phyloP scores from a whole-genome alignment of 768 basidiomycete species.

The Leccinum subtestaceum region DNA sequence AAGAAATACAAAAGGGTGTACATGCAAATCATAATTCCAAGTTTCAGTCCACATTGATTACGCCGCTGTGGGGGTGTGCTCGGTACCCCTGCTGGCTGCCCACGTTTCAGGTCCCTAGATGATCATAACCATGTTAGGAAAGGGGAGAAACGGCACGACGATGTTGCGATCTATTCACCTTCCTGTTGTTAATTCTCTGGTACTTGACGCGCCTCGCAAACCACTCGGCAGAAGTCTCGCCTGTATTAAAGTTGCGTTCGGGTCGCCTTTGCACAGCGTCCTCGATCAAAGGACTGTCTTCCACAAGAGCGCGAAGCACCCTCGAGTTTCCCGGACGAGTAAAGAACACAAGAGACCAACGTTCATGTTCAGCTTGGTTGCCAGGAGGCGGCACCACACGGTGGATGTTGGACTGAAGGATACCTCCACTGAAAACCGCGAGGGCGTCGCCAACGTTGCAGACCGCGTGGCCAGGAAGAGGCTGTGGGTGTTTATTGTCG shows the following conservation, averaged over 20 bases:
- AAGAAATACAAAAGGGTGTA: background rate
- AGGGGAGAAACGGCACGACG: background rate
- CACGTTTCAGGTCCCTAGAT: slow-evolving; percentile 31
- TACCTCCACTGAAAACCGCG: slow-evolving; percentile 59
- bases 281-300: slow-evolving; percentile 51
- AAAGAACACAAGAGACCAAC: slow-evolving; percentile 72
- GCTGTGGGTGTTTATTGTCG: slow-evolving; percentile 21
- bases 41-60: background rate
- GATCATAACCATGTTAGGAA: background rate
- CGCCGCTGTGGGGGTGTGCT: slow-evolving; percentile 24
- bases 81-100: slow-evolving; percentile 30
- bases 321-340: slow-evolving; percentile 56
- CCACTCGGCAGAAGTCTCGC: slow-evolving; percentile 41
- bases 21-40: background rate
- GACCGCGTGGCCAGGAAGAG: slow-evolving; percentile 53
- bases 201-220: slow-evolving; percentile 40
- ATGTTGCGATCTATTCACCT: slow-evolving; percentile 27
- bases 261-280: slow-evolving; percentile 36
- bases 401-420: slow-evolving; percentile 62
- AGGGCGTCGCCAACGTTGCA: slow-evolving; percentile 66
- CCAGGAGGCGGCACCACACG: slow-evolving; percentile 65
- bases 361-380: slow-evolving; percentile 46
- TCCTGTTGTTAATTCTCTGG: slow-evolving; percentile 41
- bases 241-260: slow-evolving; percentile 38
- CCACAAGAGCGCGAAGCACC: slow-evolving; percentile 47